Base-by-base conservation (phyloP, 371 early-diverging fungal genomes). In the Batrachochytrium dendrobatidis region DNA sequence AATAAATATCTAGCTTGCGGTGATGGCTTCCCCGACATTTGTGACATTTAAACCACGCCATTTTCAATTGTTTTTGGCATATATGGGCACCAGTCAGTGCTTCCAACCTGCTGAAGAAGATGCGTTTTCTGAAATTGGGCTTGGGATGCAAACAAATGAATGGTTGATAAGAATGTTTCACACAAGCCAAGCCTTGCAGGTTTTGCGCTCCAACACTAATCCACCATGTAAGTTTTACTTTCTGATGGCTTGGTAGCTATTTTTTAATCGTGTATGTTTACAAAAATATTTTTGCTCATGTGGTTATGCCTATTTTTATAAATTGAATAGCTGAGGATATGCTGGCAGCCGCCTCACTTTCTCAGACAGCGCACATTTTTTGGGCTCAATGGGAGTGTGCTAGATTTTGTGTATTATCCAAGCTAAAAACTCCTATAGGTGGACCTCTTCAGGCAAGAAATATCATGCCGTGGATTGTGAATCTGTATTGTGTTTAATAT, bases 341-440 rank as follows among this genome's bases (percentile, higher is more conserved):
- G 24, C 3, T 45, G 12, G 24, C 3, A 20, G 46, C 46, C 24
- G 46, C 6, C 12, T 46, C 43, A 17, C 28, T 67, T 2, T 78
- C 78, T 15, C 57, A 58, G 15, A 72, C 75, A 12, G 56, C 83
- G 10, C 60, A 86, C 29, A 65, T 62, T 22, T 87, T 79, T 56
- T 91, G 91, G 91, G 81, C 78, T 0, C 65, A 84, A 34, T 89
- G 90, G 90, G 90, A 91, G 64, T 70, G 77, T 2, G 80, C 88
- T 8, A 79, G 90, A 31, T 88, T 83, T 59, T 87, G 86, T 56
- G 77, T 89, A 29, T 53, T 86, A 10, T 79, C 87, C 12, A 69
- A 88, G 46, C 65, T 89, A 54, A 73, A 86, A 15, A 89, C 89
- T 3, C 86, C 89, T 0, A 83, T 86, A 64, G 89, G 91, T 18